Base-by-base conservation (phyloP, 176 grass and related monocot species). In the Musa acuminata region DNA sequence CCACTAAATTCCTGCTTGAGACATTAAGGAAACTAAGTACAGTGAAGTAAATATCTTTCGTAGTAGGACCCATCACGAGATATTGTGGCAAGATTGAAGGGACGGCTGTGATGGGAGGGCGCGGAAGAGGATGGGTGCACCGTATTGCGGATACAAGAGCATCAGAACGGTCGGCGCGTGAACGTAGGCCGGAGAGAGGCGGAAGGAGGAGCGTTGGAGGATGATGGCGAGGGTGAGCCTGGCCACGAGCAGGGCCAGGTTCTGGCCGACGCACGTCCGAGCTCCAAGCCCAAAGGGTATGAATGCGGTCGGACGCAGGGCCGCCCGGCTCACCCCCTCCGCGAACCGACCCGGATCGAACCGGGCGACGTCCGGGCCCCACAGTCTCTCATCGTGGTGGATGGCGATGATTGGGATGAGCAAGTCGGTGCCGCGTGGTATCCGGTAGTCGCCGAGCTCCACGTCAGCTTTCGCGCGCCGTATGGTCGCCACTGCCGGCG, bases 361-460 rank as follows among this genome's bases (percentile, higher is more conserved):
- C 10, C 74, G 78, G 0, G 81, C 29, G 1, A 85, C 92, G 29
- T 96, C 87, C 0, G 48, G 7, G 2, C 92, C 92, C 92, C 92
- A 92, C 2, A 82, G 65, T n/a, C 77, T 10, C 0, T 75, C 13
- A 72, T 96, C 92, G 25, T 96, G 92, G 71, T 96, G 92, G 62
- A 96, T 72, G 9, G 89, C 92, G 78, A 96, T 89, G 80, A 92
- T 96, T 53, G 92, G 89, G 55, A 96, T 73, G 1, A 96, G 89
- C 0, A 96, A 55, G 80, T 96, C 92, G 52, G 80, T 96, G 52
- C 85, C 92, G 16, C 73, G 80, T 0, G 92, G 92, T 27, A 96
- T 75, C 75, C 69, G 71, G 84, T 82, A 82, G 25, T 87, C 87
- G 16, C 88, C 80, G 0, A 96, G 75, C 60, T 27, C 87, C 1